Evolutionary conservation across 2,329 filamentous ascomycete genomes (phyloP), one percentile per base, ranked within the genome.

Genomic region (Sphaceloma murrayae): DNA sequence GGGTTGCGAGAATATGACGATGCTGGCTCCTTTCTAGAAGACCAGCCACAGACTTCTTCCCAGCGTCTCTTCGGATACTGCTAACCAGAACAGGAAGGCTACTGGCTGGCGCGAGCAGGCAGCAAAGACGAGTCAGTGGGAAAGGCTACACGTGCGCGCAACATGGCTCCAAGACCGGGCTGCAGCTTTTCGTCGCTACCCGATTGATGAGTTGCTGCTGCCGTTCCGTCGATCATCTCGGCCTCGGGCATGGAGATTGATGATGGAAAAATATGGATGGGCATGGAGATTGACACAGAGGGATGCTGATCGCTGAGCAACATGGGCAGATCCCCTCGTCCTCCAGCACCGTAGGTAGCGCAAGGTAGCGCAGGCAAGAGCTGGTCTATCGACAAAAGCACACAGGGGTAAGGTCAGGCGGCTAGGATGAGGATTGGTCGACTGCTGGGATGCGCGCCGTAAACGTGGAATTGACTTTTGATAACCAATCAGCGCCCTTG

Each of bases 401-500:
- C 24, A 30, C n/a, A n/a, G n/a, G n/a, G n/a, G n/a, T n/a, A n/a
- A n/a, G n/a, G n/a, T n/a, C n/a, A n/a, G n/a, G n/a, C n/a, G n/a
- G n/a, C n/a, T n/a, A n/a, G n/a, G n/a, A n/a, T n/a, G n/a, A n/a
- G n/a, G n/a, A n/a, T n/a, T n/a, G n/a, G n/a, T n/a, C n/a, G n/a
- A n/a, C n/a, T n/a, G n/a, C n/a, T n/a, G n/a, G n/a, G n/a, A n/a
- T n/a, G n/a, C n/a, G n/a, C n/a, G n/a, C n/a, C n/a, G n/a, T n/a
- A n/a, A 40, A 40, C 36, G 36, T 40, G 36, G 36, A 40, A 40
- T 40, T 40, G 36, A 40, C 36, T 40, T 40, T 40, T 13, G n/a
- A 9, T 24, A 17, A 13, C 36, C 36, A 40, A 40, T 40, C 33
- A 36, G 7, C 14, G 24, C 22, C n/a, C 18, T 10, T 29, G 9